Evolutionary conservation across 768 basidiomycete species (phyloP).

Genomic region (Fistulinella prunicolor): DNA sequence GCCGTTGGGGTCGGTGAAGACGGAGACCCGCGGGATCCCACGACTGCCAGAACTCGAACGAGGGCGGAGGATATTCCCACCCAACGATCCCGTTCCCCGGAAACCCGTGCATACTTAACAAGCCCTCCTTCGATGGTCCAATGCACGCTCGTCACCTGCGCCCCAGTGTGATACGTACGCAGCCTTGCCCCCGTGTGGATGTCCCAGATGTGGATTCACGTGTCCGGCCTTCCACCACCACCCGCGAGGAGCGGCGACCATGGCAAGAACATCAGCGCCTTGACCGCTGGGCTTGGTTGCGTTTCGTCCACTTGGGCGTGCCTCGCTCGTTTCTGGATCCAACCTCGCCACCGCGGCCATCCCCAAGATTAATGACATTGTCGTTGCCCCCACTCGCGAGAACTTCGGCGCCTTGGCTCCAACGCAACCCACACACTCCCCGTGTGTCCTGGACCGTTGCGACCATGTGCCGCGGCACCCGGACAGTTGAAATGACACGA

Average conservation of each 20-base stretch:
- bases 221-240: constrained; percentile 94
- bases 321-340: constrained; percentile 43
- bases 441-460: constrained; percentile 86
- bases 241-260: constrained; percentile 91
- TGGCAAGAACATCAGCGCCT: constrained; percentile 94
- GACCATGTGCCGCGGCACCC: constrained; percentile 82
- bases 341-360: constrained; percentile 69
- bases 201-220: constrained; percentile 88
- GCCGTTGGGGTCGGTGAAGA: constrained; percentile 16
- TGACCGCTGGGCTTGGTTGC: constrained; percentile 86
- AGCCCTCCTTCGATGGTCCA: constrained; percentile 91
- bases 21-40: constrained; percentile 10
- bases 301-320: constrained; percentile 84
- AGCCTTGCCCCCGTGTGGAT: constrained; percentile 88
- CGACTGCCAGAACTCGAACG: constrained; percentile 64
- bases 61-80: constrained; percentile 68
- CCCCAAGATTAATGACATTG: constrained; percentile 98
- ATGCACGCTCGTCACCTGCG: constrained; percentile 89
- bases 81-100: constrained; percentile 83
- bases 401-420: constrained; percentile 84
- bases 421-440: constrained; percentile 90
- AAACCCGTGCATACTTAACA: constrained; percentile 91
- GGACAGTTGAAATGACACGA: constrained; percentile 89
- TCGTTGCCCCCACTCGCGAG: constrained; percentile 96
- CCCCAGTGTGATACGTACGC: constrained; percentile 80